phyloP scores from a whole-genome alignment of 495 filamentous ascomycete species.

The Neurospora sp. region DNA sequence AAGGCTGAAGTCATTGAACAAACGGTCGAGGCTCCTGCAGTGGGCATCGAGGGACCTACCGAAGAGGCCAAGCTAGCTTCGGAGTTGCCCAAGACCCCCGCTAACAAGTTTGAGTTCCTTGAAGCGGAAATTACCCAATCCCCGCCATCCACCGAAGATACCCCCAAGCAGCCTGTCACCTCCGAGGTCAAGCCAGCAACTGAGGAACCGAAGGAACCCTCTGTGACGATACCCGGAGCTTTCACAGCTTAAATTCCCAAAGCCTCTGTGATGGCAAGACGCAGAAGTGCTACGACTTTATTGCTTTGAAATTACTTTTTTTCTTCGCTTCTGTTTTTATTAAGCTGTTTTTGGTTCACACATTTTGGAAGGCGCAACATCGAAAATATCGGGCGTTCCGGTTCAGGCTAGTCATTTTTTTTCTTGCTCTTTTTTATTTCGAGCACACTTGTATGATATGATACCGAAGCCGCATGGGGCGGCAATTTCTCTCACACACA shows the following conservation, averaged over 20 bases:
- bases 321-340: not conserved
- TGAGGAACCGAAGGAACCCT: constrained; percentile 1
- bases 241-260: not conserved
- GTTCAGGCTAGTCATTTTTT: not conserved
- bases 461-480: not conserved
- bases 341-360: not conserved
- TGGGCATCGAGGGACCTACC: not conserved
- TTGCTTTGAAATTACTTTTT: not conserved
- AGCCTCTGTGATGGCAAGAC: not conserved
- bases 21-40: not conserved
- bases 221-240: constrained; percentile 9
- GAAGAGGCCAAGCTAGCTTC: not conserved
- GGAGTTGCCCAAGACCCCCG: not conserved
- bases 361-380: not conserved
- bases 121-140: not conserved
- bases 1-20: not conserved
- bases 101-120: not conserved
- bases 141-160: not conserved
- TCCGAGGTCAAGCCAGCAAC: not conserved
- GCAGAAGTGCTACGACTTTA: not conserved
- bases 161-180: constrained; percentile 1
- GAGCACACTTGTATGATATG: not conserved
- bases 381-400: not conserved
- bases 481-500: not conserved
- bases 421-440: not conserved